Base-by-base conservation (phyloP, 495 filamentous ascomycete genomes). In the Delitschia confertaspora region DNA sequence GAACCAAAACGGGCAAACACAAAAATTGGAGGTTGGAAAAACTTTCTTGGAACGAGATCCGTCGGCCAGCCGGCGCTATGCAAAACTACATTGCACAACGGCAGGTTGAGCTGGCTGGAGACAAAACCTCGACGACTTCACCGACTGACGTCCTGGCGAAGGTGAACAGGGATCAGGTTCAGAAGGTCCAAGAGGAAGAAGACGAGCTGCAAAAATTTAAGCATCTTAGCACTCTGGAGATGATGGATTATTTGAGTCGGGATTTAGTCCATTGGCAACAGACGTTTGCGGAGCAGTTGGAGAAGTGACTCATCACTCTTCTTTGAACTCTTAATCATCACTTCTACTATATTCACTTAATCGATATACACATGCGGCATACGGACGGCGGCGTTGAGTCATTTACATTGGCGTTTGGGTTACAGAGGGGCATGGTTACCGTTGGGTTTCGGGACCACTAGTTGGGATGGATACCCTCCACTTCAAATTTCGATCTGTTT, bases 21-120 rank as follows among this genome's bases (percentile, higher is more conserved):
- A 58, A 58, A 45, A 46, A 57, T 13, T 68, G 67, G 24, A 76
- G 72, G 37, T 64, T 68, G 14, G 80, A 75, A 51, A 85, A 82
- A 59, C 78, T 88, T 35, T 89, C 76, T 20, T 83, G 95, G 78
- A 82, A 80, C 45, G 88, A 95, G 51, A 91, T 95, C 83, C 87
- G 85, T 64, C 75, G 83, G 46, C 76, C 84, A 6, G 88, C 88
- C 3, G 76, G 79, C 2, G 80, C 71, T 10, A 89, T 98, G 41
- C 69, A 93, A 11, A 87, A 93, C 30, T 95, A 84, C 61, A 95
- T 98, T 53, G 79, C 83, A 6, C 76, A 84, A 33, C 89, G 85
- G 50, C 89, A 95, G 55, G 71, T 94, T 9, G 91, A 98, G 59
- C 75, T 95, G 67, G 88, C 85, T 0, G 76, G 65, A 22, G 72